Conservation (phyloP, 108 stramenopile genomes). For the Cyclostephanos invisitatus region DNA sequence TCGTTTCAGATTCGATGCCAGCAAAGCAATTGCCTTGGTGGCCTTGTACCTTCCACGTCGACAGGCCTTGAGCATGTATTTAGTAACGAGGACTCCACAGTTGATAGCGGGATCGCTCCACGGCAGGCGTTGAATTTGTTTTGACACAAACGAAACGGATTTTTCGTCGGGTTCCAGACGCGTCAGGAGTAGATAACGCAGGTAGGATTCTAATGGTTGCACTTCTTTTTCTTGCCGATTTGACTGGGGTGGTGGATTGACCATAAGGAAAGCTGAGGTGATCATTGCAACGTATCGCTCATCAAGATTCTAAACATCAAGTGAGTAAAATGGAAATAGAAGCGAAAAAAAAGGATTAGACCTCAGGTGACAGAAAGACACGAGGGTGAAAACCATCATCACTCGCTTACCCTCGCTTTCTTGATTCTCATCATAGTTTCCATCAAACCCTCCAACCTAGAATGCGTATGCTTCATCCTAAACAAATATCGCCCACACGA, state of each 20-base stretch:
- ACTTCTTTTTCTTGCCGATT: conserved; percentile 68
- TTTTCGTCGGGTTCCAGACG: conserved; percentile 62
- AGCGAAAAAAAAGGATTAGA: neutral
- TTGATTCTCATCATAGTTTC: conserved; percentile 87
- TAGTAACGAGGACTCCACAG: conserved; percentile 72
- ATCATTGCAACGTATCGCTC: conserved; percentile 78
- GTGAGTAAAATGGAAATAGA: neutral
- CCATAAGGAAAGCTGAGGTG: conserved; percentile 78
- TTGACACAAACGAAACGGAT: conserved; percentile 71
- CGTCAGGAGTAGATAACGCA: conserved; percentile 75
- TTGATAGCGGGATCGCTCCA: conserved; percentile 84
- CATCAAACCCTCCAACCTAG: conserved; percentile 67
- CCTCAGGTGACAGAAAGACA: neutral
- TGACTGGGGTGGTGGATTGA: conserved; percentile 71
- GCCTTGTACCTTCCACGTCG: conserved; percentile 82
- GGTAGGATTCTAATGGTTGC: conserved; percentile 83
- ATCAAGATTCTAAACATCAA: conserved; percentile 66
- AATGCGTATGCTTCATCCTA: conserved; percentile 74
- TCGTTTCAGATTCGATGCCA: conserved; percentile 74
- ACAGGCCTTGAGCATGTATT: conserved; percentile 87
- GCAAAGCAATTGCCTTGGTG: conserved; percentile 78
- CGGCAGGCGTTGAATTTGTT: conserved; percentile 88
- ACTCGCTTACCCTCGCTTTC: conserved; percentile 73
- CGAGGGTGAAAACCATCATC: neutral
- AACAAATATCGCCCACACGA: conserved; percentile 90